These are phyloP conservation scores for Phytophthora hybrid DNA, from an alignment of 352 stramenopile genomes.

Conservation along the genomic window DNA sequence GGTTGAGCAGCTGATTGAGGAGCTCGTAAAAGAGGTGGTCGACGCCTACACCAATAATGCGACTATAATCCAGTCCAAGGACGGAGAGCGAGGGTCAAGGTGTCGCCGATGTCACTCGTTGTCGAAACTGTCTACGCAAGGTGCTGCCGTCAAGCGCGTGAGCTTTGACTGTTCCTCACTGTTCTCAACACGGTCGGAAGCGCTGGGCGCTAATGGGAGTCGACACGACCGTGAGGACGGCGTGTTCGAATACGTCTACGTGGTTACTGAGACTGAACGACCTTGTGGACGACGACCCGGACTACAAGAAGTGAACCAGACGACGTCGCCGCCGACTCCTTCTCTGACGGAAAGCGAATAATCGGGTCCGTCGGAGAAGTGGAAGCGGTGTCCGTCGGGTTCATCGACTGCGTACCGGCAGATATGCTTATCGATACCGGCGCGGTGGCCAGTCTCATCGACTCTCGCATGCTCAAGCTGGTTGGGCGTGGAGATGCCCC, in stretches of 20 bases:
- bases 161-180: background rate
- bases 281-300: background rate
- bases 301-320: background rate
- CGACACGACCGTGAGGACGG: background rate
- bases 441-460: constrained; percentile 7
- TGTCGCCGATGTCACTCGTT: background rate
- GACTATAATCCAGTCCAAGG: background rate
- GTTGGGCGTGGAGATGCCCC: background rate
- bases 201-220: no score
- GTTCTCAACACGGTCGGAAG: background rate
- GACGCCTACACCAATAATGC: background rate
- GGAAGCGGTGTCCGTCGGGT: constrained; percentile 1
- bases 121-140: background rate
- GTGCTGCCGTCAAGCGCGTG: background rate
- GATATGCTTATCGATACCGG: constrained; percentile 11
- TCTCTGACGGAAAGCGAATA: background rate
- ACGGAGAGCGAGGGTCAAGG: background rate
- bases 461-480: background rate
- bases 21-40: background rate
- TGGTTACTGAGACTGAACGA: background rate
- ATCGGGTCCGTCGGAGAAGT: background rate
- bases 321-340: background rate
- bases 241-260: background rate
- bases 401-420: background rate
- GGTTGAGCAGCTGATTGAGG: no score